Base-by-base conservation (phyloP, 2,329 filamentous ascomycete species). In the Talaromyces sp. region DNA sequence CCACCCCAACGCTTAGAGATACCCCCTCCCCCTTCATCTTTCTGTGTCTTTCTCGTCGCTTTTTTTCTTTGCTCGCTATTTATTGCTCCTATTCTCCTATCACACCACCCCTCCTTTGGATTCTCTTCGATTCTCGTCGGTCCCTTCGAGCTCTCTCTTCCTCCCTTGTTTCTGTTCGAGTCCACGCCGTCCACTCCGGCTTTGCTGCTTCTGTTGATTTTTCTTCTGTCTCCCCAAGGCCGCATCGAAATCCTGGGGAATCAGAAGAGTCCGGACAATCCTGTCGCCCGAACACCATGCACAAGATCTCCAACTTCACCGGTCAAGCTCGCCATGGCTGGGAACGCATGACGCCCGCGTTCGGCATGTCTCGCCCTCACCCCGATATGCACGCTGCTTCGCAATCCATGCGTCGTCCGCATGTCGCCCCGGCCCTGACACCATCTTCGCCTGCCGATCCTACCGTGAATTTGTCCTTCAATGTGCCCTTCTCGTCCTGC, bases 401-500 rank as follows among this genome's bases (percentile, higher is more conserved):
- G 68, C 78, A 81, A 66, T 77, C 81, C 63, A 76, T 84, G 71
- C 86, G 86, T 76, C 84, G 85, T 66, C 74, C 82, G 72, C 71
- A 82, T 70, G 74, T 74, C 62, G 73, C 75, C 36, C 80, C 80
- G 27, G 80, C 80, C 22, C 79, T 86, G 72, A 82, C 87, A 69
- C 87, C 89, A 67, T 86, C 89, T 62, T 87, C 89, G 66, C 82
- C 88, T 65, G 84, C 88, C 72, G 90, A 93, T 74, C 83, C 88
- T 58, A 87, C 87, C 67, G 91, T 98, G 77, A 92, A 96, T 77
- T 89, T 96, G 75, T 93, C 92, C 66, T 98, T 99, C 87, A 98
- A 97, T 74, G 90, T 99, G 55, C 95, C 95, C 64, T 97, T 98
- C 78, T 88, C 92, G 68, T 96, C 91, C 66, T 93, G 93, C 71